Evolutionary conservation across 306 rosid species (phyloP), one percentile per base, ranked within the genome.

Genomic region (Amphicarpaea edgeworthii): DNA sequence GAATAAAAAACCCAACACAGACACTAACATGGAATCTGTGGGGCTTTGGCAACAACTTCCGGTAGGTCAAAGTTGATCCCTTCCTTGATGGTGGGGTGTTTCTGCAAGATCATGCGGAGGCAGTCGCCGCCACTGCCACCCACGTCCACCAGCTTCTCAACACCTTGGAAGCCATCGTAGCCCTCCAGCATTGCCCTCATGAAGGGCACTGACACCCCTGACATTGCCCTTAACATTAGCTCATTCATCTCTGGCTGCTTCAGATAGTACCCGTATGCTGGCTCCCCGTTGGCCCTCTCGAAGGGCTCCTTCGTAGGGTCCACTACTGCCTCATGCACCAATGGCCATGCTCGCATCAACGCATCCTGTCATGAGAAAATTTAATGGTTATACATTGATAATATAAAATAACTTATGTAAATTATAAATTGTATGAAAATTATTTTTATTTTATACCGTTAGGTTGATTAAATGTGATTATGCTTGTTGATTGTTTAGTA

Each of bases 51-150:
- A 9, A 95, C 96, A 4, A 95, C 96, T 65, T 90, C 84, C 0
- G 97, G 96, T 26, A 95, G 81, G 21, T 95, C 98, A 53, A 95
- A 95, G 81, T 95, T 95, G 7, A 95, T 84, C 38, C 87, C 98
- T 54, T 89, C 79, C 3, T 53, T 58, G 2, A 95, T 77, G 8
- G 32, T 8, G 3, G 96, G 96, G 21, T 83, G 68, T 47, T 87
- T 92, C 3, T 43, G 83, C 20, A 92, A 7, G 63, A 95, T 95
- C 98, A 92, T 95, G 45, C 84, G 60, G 70, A 95, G 88, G 86
- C 98, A 94, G 77, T 94, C 96, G 3, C 95, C 96, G 1, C 89
- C 97, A 20, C 98, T 95, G 15, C 98, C 98, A 1, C 97, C 98
- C 4, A 95, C 97, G 42, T 95, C 98, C 6, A 95, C 97, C 12